A percentile compares a stretch with the other conserved stretches of the same genome.
Evolutionary conservation across 495 filamentous ascomycete genomes (phyloP).

Genomic region (Xylaria bambusicola): DNA sequence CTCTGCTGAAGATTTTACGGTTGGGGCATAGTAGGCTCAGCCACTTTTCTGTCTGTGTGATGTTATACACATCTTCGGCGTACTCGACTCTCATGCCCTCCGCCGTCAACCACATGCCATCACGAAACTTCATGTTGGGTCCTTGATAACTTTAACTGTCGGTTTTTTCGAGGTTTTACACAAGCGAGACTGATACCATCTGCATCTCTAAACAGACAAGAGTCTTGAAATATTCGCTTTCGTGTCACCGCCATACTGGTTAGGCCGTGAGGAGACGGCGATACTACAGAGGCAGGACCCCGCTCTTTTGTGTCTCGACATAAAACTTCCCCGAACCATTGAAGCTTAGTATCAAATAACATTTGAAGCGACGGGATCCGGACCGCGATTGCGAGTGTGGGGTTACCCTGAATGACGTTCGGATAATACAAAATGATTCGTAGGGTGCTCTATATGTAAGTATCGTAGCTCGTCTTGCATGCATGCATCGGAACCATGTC

Average conservation of each 20-base stretch:
- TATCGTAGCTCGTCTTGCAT: neutral
- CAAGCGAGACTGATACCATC: neutral
- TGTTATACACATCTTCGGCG: slow-evolving; percentile 55
- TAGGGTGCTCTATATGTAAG: neutral
- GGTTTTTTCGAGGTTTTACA: neutral
- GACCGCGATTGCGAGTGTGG: slow-evolving; percentile 21
- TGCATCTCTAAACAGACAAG: neutral
- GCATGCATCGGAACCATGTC: neutral
- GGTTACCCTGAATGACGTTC: neutral
- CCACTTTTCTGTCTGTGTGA: slow-evolving; percentile 41
- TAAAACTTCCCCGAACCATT: slow-evolving; percentile 17
- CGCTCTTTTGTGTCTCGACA: slow-evolving; percentile 9
- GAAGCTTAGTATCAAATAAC: neutral
- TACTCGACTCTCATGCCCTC: slow-evolving; percentile 54
- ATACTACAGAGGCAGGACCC: neutral
- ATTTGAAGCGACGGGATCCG: slow-evolving; percentile 23
- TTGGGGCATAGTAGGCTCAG: slow-evolving; percentile 54
- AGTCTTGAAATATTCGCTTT: neutral
- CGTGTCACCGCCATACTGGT: neutral
- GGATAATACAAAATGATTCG: slow-evolving; percentile 4
- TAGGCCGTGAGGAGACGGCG: slow-evolving; percentile 6
- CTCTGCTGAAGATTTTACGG: slow-evolving; percentile 46
- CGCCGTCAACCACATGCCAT: slow-evolving; percentile 55
- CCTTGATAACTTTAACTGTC: neutral
- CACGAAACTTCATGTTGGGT: slow-evolving; percentile 48